Base-by-base conservation (phyloP, 2,329 filamentous ascomycete genomes). In the Bipolaris sorokiniana region DNA sequence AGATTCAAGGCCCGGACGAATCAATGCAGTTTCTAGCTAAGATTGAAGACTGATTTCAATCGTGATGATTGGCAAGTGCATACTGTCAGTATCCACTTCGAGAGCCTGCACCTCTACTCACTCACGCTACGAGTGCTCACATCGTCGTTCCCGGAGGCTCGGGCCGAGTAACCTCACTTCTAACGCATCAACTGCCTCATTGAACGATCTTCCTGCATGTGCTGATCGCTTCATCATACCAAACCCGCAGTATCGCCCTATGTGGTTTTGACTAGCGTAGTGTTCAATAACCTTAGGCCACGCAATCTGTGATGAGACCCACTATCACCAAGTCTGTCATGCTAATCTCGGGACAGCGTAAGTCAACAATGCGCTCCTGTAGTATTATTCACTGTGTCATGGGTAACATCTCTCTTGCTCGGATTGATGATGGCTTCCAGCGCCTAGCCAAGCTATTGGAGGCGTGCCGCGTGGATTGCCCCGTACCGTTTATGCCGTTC, bases 201-300 rank as follows among this genome's bases (percentile, higher is more conserved):
- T 20, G 31, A 48, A 48, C 33, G 33, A 37, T 22, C 45, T 48
- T 20, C 15, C 45, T 16, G 18, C 31, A 48, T 48, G 16, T 48
- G 31, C 45, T 50, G 36, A 50, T 50, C 37, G 36, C 28, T 50
- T 28, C 23, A 33, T 50, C 15, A 50, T 50, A 41, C 48, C 37
- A 4, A 34, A 41, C 37, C 36, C 18, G 36, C 36, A 23, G 37
- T 50, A 50, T 23, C 16, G 37, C 48, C 48, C n/a, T 31, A 41
- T 16, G 26, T 31, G 23, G 26, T 23, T 50, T 50, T 41, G 15
- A 50, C 40, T 16, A 16, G 26, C 48, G 48, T 26, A 48, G 46
- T 48, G 23, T 50, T 28, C 13, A 31, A 50, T 20, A n/a, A 50
- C 15, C 9, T 18, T 18, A 50, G 23, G 36, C 37, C 31, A 34